Evolutionary conservation across 805 yeast species (phyloP), one percentile per base, ranked within the genome.

Genomic region (Jamesozyma gamospora): DNA sequence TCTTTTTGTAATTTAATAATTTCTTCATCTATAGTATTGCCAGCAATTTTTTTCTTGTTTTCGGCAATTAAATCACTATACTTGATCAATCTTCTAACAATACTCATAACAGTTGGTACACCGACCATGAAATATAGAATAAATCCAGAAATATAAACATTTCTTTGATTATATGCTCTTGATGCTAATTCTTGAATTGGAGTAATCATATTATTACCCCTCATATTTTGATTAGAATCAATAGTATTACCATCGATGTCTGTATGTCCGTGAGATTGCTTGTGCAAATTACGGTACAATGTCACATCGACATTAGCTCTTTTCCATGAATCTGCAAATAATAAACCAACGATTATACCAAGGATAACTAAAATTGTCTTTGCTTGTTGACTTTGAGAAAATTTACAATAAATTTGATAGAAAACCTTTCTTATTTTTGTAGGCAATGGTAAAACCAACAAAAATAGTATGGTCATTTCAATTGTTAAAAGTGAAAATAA

Each of bases 91-190:
- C 75, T 72, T 43, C 64, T 65, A 35, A 77, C 65, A 39, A 77
- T 67, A 29, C 70, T 67, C 46, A 71, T 62, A 35, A 75, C 74
- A 0, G 79, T 74, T 28, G 66, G 68, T 41, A 76, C 75, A 9
- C 79, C 74, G 35, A 77, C 46, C 41, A 62, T 65, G 50, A 75
- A 67, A 56, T 73, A 77, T 42, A 77, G 56, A 4, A 76, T 77
- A 8, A 79, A 79, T 8, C 83, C 84, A 13, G 77, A 69, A 40
- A 77, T 66, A 53, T 77, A 77, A 32, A 75, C 63, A 47, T 77
- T 77, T 53, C 84, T 66, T 55, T 77, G 83, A 30, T 77, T 68
- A 49, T 75, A 77, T 41, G 79, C 77, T 44, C 77, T 72, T 35
- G 74, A 63, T 4, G 81, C 82, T 46, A 75, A 58, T 44, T 67